Evolutionary conservation across 2,329 filamentous ascomycete genomes (phyloP), one percentile per base, ranked within the genome.

Genomic region (Apiospora sp.): DNA sequence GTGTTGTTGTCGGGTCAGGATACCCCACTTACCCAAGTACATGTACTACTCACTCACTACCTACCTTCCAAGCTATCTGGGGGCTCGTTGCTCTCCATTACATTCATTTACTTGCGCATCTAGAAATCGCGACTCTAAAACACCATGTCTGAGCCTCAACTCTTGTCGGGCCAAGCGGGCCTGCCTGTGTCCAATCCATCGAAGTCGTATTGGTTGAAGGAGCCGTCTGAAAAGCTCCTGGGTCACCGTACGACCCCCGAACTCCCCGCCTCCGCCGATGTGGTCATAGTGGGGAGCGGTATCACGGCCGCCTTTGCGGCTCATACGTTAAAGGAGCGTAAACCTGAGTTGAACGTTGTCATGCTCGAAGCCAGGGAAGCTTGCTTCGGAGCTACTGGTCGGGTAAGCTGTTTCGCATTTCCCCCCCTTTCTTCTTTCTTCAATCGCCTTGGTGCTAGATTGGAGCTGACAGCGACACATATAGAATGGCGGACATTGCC

Each of bases 351-450:
- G 73, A 85, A 83, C n/a, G 87, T 95, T 10, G 85, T 95, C 7
- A 87, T 95, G 84, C 85, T 96, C 6, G 93, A 96, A 82, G 93
- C 93, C 19, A 87, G 93, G 77, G 93, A 95, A 84, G 92, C 91
- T 4, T 95, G 93, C 79, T 95, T 90, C 89, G 93, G 93, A 24
- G 93, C 93, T n/a, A 96, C 93, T 0, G 93, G 93, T n/a, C 84
- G 93, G 78, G 92, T 93, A 78, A 86, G 90, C 86, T 13, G 24
- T 44, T 48, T 13, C 67, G 67, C 68, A 34, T 49, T 44, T 12
- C 34, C 54, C 34, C 54, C 41, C 6, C 72, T 37, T 14, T 24
- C 10, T 49, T 16, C 13, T n/a, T 46, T 1, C 37, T 41, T 41
- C 37, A 10, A 16, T n/a, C 3, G 16, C 22, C 24, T 37, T 19